Conservation (phyloP, 176 grass and related monocot species). For the Carex kokanica region DNA sequence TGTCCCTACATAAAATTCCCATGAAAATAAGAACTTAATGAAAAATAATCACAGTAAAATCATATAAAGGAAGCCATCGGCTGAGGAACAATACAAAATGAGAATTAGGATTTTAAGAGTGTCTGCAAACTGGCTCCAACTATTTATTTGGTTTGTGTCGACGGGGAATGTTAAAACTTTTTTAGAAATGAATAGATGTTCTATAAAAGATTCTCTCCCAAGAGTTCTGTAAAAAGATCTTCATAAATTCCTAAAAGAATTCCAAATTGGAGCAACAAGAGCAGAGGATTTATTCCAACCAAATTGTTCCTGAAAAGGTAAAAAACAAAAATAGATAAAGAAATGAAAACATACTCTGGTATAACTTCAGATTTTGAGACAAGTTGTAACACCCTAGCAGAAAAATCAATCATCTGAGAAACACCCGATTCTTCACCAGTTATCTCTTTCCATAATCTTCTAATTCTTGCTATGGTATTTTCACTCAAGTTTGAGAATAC, state of each 20-base stretch:
- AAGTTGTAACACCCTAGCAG: slow-evolving; percentile 49
- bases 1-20: slow-evolving; percentile 45
- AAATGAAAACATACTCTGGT: slow-evolving; percentile 49
- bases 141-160: not conserved
- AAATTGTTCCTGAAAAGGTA: slow-evolving; percentile 14
- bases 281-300: not conserved
- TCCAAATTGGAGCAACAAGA: not conserved
- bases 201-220: not conserved
- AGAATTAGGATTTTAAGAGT: not conserved
- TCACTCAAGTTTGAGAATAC: slow-evolving; percentile 44
- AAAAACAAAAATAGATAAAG: slow-evolving; percentile 16
- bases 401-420: slow-evolving; percentile 29
- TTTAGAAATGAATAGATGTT: not conserved
- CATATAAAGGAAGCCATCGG: not conserved
- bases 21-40: slow-evolving; percentile 6
- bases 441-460: slow-evolving; percentile 38
- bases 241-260: not conserved
- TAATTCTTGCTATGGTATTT: slow-evolving; percentile 38
- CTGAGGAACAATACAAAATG: not conserved
- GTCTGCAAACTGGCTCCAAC: not conserved
- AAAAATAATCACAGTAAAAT: not conserved
- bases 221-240: not conserved
- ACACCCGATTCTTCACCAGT: slow-evolving; percentile 32
- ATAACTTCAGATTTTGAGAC: slow-evolving; percentile 46
- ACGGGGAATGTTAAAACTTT: not conserved